Evolutionary conservation across 2,329 filamentous ascomycete species (phyloP).

Genomic region (Aaosphaeria pasadenensis): DNA sequence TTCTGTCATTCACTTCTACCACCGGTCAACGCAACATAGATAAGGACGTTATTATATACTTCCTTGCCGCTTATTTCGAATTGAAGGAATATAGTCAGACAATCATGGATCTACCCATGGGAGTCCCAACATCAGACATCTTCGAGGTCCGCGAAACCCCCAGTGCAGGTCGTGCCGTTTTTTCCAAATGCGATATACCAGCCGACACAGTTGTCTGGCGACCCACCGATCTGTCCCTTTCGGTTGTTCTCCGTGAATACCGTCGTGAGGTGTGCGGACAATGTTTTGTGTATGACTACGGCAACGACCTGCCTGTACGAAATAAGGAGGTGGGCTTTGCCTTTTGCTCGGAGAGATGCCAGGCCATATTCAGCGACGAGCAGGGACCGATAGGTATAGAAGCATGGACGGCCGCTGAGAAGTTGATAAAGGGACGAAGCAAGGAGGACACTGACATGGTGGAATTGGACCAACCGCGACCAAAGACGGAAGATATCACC

Average conservation of each 20-base stretch:
- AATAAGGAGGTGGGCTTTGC: conserved; percentile 39
- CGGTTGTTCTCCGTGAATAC: conserved; percentile 45
- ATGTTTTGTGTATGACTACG: conserved; percentile 47
- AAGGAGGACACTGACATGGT: conserved; percentile 35
- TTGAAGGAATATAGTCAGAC: background rate
- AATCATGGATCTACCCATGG: background rate
- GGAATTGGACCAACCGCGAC: conserved; percentile 24
- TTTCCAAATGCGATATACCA: conserved; percentile 36
- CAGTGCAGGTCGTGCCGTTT: conserved; percentile 44
- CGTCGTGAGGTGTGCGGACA: conserved; percentile 48
- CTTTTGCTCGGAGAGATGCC: conserved; percentile 42
- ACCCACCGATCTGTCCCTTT: conserved; percentile 36
- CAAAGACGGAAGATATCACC: conserved; percentile 23
- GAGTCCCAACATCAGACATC: conserved; percentile 18
- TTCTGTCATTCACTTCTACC: background rate
- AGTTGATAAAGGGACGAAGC: conserved; percentile 24
- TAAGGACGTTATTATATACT: background rate
- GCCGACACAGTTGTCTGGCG: conserved; percentile 35
- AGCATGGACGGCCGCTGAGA: conserved; percentile 34
- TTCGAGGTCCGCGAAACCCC: conserved; percentile 42
- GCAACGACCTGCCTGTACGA: conserved; percentile 39
- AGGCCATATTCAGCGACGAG: conserved; percentile 31
- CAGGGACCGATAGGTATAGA: conserved; percentile 25
- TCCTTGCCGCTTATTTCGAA: background rate
- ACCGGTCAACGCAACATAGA: background rate